A percentile compares a stretch with the other conserved stretches of the same genome.
Conservation (phyloP, 1,139 yeast species). For the Hansenula anomala region DNA sequence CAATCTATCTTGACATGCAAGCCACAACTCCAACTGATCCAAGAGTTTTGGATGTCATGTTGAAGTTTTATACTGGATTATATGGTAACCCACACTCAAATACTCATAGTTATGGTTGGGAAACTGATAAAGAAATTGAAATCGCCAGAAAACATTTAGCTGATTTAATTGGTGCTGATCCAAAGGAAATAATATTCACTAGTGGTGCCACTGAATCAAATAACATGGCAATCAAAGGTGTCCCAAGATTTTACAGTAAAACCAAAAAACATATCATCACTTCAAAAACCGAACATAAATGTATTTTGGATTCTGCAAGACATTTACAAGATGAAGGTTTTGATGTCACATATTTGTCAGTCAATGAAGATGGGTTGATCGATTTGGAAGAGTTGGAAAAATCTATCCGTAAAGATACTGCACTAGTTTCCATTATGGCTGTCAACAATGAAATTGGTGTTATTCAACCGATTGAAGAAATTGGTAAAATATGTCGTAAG, state of each 20-base stretch:
- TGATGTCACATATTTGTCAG: conserved; percentile 91
- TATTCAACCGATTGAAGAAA: conserved; percentile 91
- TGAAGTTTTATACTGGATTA: conserved; percentile 85
- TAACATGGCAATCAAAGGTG: conserved; percentile 93
- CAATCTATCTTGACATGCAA: conserved; percentile 91
- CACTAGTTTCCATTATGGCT: conserved; percentile 91
- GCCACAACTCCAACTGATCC: conserved; percentile 99
- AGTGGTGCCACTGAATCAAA: conserved; percentile 98
- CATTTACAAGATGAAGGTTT: conserved; percentile 95
- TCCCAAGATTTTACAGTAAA: conserved; percentile 85
- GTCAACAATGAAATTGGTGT: conserved; percentile 98
- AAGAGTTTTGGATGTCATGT: conserved; percentile 90
- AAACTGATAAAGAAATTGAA: conserved; percentile 90
- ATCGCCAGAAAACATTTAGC: conserved; percentile 81
- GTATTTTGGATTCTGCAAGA: conserved; percentile 94
- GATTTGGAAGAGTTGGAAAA: conserved; percentile 71
- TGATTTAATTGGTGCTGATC: conserved; percentile 81
- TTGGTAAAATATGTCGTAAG: conserved; percentile 81
- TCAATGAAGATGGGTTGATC: conserved; percentile 73
- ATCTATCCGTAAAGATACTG: conserved; percentile 88
- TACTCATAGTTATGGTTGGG: conserved; percentile 99
- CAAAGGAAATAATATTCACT: conserved; percentile 94
- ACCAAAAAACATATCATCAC: conserved; percentile 93
- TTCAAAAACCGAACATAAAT: conserved; percentile 95
- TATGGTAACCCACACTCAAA: conserved; percentile 98